Percentiles rank a stretch among this genome's conserved stretches.
phyloP scores from a whole-genome alignment of 495 filamentous ascomycete species.

The Immersiella caudata region DNA sequence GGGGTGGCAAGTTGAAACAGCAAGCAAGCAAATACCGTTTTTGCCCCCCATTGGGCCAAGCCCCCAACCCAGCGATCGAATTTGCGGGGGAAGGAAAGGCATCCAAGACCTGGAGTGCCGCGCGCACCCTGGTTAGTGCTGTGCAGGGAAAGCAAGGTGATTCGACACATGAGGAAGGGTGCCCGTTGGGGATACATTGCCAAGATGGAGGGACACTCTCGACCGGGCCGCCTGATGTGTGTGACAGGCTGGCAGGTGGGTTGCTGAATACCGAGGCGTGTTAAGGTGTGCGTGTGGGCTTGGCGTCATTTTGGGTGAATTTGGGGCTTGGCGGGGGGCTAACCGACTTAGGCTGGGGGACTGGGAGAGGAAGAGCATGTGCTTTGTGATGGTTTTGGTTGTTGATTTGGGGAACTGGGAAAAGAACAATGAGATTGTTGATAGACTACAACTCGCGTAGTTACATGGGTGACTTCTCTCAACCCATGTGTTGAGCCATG shows the following conservation, averaged over 20 bases:
- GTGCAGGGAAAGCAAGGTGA: constrained; percentile 5
- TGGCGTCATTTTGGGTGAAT: constrained; percentile 25
- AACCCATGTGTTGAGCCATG: no score
- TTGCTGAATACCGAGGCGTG: neutral
- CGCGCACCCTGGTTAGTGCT: constrained; percentile 16
- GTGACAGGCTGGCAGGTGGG: neutral
- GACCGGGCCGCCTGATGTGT: constrained; percentile 1
- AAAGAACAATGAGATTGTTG: no score
- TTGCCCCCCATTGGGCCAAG: neutral
- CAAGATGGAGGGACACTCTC: constrained; percentile 6
- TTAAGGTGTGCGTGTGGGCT: neutral
- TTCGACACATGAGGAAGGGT: constrained; percentile 23
- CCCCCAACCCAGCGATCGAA: neutral
- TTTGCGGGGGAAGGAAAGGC: constrained; percentile 8
- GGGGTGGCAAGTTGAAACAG: no score
- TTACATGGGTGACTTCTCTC: no score
- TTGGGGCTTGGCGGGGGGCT: neutral
- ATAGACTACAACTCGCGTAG: no score
- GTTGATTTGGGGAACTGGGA: no score
- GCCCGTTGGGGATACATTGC: constrained; percentile 11
- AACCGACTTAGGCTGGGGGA: neutral
- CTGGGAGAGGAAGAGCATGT: neutral
- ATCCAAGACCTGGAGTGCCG: constrained; percentile 17
- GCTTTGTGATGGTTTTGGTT: no score
- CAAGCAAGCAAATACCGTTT: neutral